These are phyloP conservation scores for Begonia peltatifolia DNA, from an alignment of 306 rosid species.

Conservation along the genomic window DNA sequence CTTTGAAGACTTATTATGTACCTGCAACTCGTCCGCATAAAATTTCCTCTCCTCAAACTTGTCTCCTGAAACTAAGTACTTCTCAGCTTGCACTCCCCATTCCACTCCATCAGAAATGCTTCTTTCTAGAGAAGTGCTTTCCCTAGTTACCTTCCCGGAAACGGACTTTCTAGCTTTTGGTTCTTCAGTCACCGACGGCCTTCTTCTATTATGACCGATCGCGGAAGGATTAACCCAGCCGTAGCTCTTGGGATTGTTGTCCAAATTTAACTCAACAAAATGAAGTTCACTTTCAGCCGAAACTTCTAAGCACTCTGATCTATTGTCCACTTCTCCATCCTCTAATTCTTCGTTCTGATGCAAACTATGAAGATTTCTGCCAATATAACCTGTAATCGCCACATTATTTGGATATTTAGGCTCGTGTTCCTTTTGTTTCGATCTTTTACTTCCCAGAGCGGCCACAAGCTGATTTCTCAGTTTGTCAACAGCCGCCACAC, in stretches of 20 bases:
- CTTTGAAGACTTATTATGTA: conserved; percentile 48
- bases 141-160: conserved; percentile 58
- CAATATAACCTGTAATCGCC: conserved; percentile 48
- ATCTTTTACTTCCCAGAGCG: conserved; percentile 52
- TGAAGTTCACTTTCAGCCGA: conserved; percentile 87
- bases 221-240: conserved; percentile 55
- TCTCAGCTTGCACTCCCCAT: conserved; percentile 50
- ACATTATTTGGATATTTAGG: conserved; percentile 38
- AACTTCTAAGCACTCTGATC: conserved; percentile 49
- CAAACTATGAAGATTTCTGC: conserved; percentile 36
- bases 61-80: conserved; percentile 48
- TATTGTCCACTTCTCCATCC: conserved; percentile 76
- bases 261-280: conserved; percentile 86
- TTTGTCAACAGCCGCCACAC: conserved; percentile 64
- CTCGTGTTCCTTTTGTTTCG: conserved; percentile 2
- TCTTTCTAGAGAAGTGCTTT: conserved; percentile 73
- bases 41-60: conserved; percentile 66
- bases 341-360: conserved; percentile 44
- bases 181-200: conserved; percentile 40
- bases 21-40: conserved; percentile 42
- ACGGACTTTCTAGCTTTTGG: conserved; percentile 49
- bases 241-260: conserved; percentile 56
- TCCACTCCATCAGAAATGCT: conserved; percentile 87
- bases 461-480: conserved; percentile 85
- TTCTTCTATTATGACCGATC: conserved; percentile 37